A percentile compares a stretch with the other conserved stretches of the same genome.
Conservation (phyloP, 495 filamentous ascomycete species). For the Penicillium argentinense region DNA sequence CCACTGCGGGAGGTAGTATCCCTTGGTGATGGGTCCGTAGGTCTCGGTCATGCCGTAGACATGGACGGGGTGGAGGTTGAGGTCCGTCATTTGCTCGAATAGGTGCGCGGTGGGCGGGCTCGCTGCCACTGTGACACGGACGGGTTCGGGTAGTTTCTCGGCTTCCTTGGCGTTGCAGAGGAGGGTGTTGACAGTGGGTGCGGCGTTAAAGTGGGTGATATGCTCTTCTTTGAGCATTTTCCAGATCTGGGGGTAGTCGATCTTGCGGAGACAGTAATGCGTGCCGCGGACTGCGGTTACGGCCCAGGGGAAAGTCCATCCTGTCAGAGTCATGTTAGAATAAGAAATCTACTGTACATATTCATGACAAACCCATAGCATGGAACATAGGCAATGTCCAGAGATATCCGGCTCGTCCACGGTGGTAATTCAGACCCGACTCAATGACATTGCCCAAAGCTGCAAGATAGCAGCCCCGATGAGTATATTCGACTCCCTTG, state of each 20-base stretch:
- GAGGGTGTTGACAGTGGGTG: conserved; percentile 93
- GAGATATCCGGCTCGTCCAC: conserved; percentile 73
- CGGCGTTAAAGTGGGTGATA: conserved; percentile 94
- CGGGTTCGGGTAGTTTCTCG: conserved; percentile 62
- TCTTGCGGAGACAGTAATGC: conserved; percentile 91
- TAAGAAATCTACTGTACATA: too few species aligned
- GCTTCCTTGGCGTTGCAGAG: conserved; percentile 78
- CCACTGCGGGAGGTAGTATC: conserved; percentile 85
- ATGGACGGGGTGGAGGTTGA: conserved; percentile 91
- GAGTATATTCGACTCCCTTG: conserved; percentile 92
- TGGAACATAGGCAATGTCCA: conserved; percentile 98
- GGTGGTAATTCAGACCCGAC: conserved; percentile 71
- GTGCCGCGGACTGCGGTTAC: conserved; percentile 89
- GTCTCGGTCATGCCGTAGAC: conserved; percentile 95
- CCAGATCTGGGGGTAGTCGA: conserved; percentile 95
- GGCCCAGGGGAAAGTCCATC: conserved; percentile 85
- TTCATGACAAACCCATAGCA: conserved; percentile 70
- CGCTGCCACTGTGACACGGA: conserved; percentile 90
- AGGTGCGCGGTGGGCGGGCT: conserved; percentile 84
- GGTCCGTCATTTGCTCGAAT: conserved; percentile 84
- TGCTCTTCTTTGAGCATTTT: conserved; percentile 74
- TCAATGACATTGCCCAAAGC: conserved; percentile 85
- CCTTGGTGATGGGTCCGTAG: conserved; percentile 94
- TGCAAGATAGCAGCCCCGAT: conserved; percentile 83
- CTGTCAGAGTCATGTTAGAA: conserved; percentile 21